phyloP scores from a whole-genome alignment of 108 stramenopile genomes.

The Skeletonema marinoi region DNA sequence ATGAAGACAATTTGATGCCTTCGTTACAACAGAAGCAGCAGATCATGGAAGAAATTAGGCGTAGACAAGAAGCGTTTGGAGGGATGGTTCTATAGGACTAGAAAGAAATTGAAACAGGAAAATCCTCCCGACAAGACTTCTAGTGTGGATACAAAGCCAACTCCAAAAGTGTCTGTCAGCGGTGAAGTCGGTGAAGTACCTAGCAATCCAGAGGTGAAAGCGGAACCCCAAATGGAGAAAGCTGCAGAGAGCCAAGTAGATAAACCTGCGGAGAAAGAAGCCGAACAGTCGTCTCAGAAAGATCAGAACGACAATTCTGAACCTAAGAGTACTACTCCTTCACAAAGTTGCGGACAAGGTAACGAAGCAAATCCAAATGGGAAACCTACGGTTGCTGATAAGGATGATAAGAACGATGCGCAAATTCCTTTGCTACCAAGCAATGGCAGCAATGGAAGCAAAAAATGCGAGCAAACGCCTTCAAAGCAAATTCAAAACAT shows the following conservation, averaged over 20 bases:
- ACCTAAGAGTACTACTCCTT: background rate
- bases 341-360: background rate
- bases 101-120: conserved; percentile 22
- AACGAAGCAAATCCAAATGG: background rate
- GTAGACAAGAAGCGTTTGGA: conserved; percentile 26
- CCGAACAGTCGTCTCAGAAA: background rate
- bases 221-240: background rate
- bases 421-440: background rate
- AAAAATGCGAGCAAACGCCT: background rate
- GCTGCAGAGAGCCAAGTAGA: background rate
- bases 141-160: background rate
- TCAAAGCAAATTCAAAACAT: background rate
- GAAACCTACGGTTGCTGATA: background rate
- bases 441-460: background rate
- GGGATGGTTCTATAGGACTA: conserved; percentile 29
- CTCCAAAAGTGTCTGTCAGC: background rate
- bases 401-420: background rate
- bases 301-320: background rate
- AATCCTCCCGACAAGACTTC: background rate
- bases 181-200: background rate
- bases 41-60: conserved; percentile 13
- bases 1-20: conserved; percentile 4
- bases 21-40: conserved; percentile 7
- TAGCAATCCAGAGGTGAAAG: background rate
- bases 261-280: background rate